Evolutionary conservation across 306 rosid genomes (phyloP).

Genomic region (Albizia julibrissin): DNA sequence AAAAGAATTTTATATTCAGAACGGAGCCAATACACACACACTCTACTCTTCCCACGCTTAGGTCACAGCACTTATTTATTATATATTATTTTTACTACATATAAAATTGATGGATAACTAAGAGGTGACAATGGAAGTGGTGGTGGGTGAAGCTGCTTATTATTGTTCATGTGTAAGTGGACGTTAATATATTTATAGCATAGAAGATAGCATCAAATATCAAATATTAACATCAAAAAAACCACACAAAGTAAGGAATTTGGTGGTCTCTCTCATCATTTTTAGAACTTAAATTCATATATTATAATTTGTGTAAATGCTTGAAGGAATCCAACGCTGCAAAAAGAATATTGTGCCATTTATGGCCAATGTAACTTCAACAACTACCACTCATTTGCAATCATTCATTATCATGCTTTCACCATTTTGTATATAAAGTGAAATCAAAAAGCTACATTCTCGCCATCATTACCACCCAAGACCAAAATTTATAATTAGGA

Average conservation of each 20-base stretch:
- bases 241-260: not conserved
- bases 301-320: conserved; percentile 31
- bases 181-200: not conserved
- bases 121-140: too few species aligned
- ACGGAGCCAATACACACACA: too few species aligned
- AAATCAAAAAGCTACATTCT: conserved; percentile 18
- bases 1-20: too few species aligned
- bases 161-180: not conserved
- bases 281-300: not conserved
- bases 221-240: not conserved
- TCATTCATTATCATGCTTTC: conserved; percentile 23
- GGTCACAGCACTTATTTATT: too few species aligned
- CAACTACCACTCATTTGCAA: conserved; percentile 36
- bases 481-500: conserved; percentile 30
- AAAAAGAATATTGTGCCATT: not conserved
- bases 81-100: too few species aligned
- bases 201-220: not conserved
- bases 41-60: too few species aligned
- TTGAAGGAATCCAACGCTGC: conserved; percentile 59
- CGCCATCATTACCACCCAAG: conserved; percentile 37
- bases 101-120: not conserved
- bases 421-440: not conserved
- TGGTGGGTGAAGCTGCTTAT: not conserved
- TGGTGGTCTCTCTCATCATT: not conserved
- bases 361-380: conserved; percentile 34